These are phyloP conservation scores for Fusarium oligoseptatum DNA, from an alignment of 2,329 filamentous ascomycete species.

Conservation along the genomic window DNA sequence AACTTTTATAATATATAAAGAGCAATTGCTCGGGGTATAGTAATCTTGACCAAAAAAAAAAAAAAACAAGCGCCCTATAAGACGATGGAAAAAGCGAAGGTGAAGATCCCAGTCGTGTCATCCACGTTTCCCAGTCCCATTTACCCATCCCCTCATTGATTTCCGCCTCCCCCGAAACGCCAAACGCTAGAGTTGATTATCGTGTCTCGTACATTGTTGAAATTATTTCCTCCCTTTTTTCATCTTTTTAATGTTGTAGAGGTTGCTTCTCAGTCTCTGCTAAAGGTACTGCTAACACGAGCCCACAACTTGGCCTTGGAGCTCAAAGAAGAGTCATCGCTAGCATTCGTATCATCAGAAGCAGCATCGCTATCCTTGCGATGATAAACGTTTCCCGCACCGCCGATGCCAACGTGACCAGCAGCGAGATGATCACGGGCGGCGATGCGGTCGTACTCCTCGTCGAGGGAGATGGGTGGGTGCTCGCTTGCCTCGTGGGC, in stretches of 20 bases:
- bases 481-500: conserved; percentile 60
- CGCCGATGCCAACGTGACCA: conserved; percentile 76
- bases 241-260: too few relatives aligned
- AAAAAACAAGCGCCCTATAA: conserved; percentile 56
- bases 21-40: conserved; percentile 54
- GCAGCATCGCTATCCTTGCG: conserved; percentile 53
- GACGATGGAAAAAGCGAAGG: conserved; percentile 19
- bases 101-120: background rate
- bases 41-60: conserved; percentile 61
- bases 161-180: conserved; percentile 38
- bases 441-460: conserved; percentile 60
- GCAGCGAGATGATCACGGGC: conserved; percentile 57
- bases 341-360: conserved; percentile 48
- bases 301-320: conserved; percentile 52
- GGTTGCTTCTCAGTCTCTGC: conserved; percentile 43
- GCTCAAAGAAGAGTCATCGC: conserved; percentile 49
- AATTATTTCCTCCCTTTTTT: conserved; percentile 1
- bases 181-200: conserved; percentile 36
- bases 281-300: conserved; percentile 51
- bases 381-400: conserved; percentile 75
- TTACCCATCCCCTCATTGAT: conserved; percentile 38
- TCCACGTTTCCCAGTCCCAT: background rate
- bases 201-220: conserved; percentile 13
- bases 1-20: conserved; percentile 24
- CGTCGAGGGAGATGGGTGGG: conserved; percentile 64